Base-by-base conservation (phyloP, 495 filamentous ascomycete species). In the Penicillium subrubescens region DNA sequence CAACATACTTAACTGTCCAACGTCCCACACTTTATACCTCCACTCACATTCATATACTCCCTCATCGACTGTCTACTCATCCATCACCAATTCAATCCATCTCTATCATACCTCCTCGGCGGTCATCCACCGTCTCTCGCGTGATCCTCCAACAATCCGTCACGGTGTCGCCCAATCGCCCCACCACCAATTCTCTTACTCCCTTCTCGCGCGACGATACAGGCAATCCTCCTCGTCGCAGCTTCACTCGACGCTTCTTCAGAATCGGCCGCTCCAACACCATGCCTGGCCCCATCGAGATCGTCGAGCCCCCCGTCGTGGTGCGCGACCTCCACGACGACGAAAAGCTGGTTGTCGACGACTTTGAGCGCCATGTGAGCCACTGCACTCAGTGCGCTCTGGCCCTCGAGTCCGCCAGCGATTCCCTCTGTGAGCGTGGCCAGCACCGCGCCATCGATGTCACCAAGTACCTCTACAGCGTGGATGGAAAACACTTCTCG, bases 401-500 rank as follows among this genome's bases (percentile, higher is more conserved):
- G 33, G 73, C 83, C 5, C 74, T 81, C 59, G 61, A 78, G 41
- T 69, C 72, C 21, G 67, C 69, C 59, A 66, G 59, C n/a, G 71
- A 76, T 46, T 72, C 70, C 31, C 76, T 86, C 65, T 87, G 84
- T 66, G 73, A 81, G 43, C 80, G 78, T 54, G 84, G 84, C n/a
- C 71, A 79, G 60, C 68, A 68, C 51, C 74, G 76, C 43, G 84
- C 84, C 55, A 54, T 70, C 57, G 76, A 81, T 64, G 80, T 87
- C n/a, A 73, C 74, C 61, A 71, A 77, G 19, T 85, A 86, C 62
- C 64, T 86, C 27, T 81, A 83, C 75, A 76, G 75, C 64, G 75
- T 79, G 64, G 76, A 77, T 43, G 78, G 81, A 39, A 81, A 80
- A 59, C 70, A 79, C 50, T 83, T 75, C 67, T 85, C 84, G 0